Conservation (phyloP, 805 yeast species). For the Soucietia sequanensis region DNA sequence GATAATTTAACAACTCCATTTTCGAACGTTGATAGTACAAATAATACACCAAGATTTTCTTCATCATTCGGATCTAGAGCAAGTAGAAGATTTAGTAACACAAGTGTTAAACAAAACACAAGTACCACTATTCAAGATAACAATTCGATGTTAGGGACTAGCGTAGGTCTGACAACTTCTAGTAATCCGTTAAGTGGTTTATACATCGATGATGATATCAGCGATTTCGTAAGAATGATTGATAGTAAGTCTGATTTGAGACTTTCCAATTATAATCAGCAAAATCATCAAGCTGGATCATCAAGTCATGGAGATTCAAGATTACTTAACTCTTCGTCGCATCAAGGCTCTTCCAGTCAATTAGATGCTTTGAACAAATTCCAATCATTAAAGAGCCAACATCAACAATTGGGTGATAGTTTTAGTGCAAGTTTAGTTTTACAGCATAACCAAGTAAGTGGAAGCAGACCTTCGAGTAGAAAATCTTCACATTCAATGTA, state of each 20-base stretch:
- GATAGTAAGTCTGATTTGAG: slow-evolving; percentile 61
- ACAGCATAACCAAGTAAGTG: slow-evolving; percentile 17
- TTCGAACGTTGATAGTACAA: slow-evolving; percentile 21
- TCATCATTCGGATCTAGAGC: slow-evolving; percentile 72
- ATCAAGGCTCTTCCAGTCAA: slow-evolving; percentile 18
- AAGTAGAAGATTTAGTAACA: slow-evolving; percentile 46
- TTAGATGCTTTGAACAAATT: slow-evolving; percentile 50
- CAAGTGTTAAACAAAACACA: slow-evolving; percentile 27
- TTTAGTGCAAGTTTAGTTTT: slow-evolving; percentile 49
- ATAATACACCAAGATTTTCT: slow-evolving; percentile 58
- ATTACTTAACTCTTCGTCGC: slow-evolving; percentile 5
- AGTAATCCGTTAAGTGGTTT: slow-evolving; percentile 41
- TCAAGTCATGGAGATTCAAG: slow-evolving; percentile 5
- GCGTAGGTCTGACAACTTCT: slow-evolving; percentile 35
- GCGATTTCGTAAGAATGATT: slow-evolving; percentile 69
- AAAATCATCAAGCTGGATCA: background rate
- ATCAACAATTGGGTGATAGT: slow-evolving; percentile 56
- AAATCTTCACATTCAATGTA: slow-evolving; percentile 31
- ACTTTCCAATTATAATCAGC: slow-evolving; percentile 17
- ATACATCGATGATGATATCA: slow-evolving; percentile 56
- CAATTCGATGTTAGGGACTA: slow-evolving; percentile 28
- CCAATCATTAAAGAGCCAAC: slow-evolving; percentile 51
- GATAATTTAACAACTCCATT: slow-evolving; percentile 11
- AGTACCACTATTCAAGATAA: slow-evolving; percentile 15
- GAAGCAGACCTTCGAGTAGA: slow-evolving; percentile 23